These are phyloP conservation scores for Mycosphaerelloides madeirae DNA, from an alignment of 2,329 filamentous ascomycete genomes.

Conservation along the genomic window DNA sequence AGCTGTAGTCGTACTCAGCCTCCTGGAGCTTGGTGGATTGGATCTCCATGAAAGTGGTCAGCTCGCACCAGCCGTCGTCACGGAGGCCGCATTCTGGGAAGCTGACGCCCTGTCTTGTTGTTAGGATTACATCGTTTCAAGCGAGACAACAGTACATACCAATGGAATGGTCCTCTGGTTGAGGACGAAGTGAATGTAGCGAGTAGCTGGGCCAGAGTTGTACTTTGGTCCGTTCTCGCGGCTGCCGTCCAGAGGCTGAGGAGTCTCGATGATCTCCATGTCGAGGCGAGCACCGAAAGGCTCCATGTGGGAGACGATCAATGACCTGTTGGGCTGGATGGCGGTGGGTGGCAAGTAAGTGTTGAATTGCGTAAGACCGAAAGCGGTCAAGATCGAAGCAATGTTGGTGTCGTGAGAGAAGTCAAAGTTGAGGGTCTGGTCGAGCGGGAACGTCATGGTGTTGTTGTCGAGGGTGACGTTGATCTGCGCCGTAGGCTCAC, in stretches of 20 bases:
- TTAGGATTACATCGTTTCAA: slow-evolving; percentile 73
- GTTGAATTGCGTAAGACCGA: slow-evolving; percentile 66
- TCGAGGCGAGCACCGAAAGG: slow-evolving; percentile 70
- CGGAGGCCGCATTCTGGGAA: slow-evolving; percentile 61
- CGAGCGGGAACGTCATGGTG: slow-evolving; percentile 64
- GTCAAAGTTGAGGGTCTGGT: slow-evolving; percentile 71
- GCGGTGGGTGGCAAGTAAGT: slow-evolving; percentile 52
- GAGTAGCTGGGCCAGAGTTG: slow-evolving; percentile 47
- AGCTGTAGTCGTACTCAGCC: slow-evolving; percentile 62
- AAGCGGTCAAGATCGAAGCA: slow-evolving; percentile 61
- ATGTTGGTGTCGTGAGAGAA: slow-evolving; percentile 66
- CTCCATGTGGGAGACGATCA: slow-evolving; percentile 63
- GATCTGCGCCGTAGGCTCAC: slow-evolving; percentile 40
- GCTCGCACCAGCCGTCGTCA: slow-evolving; percentile 72
- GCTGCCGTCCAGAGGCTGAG: slow-evolving; percentile 55
- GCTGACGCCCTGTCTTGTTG: slow-evolving; percentile 58
- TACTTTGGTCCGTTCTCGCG: slow-evolving; percentile 48
- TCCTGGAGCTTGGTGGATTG: slow-evolving; percentile 51
- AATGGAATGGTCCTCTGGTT: slow-evolving; percentile 59
- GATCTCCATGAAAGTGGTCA: slow-evolving; percentile 61
- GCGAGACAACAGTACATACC: slow-evolving; percentile 35
- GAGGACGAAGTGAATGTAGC: slow-evolving; percentile 68
- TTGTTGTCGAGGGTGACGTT: slow-evolving; percentile 68
- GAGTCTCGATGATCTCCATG: slow-evolving; percentile 68
- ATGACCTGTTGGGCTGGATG: slow-evolving; percentile 53